Evolutionary conservation across 441 rosid species (phyloP).

Genomic region (Brassica hybrid): DNA sequence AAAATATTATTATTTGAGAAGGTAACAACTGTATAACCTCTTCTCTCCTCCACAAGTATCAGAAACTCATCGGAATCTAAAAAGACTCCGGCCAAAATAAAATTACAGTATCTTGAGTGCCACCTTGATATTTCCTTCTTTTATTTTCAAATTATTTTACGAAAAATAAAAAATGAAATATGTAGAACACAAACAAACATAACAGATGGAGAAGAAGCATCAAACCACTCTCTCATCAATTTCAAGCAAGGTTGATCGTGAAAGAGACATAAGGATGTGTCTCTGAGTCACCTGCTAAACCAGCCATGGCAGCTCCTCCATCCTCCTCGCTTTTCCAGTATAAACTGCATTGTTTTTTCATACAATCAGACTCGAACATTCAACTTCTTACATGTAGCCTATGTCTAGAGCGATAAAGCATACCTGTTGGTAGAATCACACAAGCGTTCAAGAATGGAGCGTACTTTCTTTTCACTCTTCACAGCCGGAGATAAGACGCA

Average conservation of each 20-base stretch:
- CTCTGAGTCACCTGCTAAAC: conserved; percentile 84
- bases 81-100: conserved; percentile 37
- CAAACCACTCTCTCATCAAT: conserved; percentile 37
- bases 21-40: conserved; percentile 31
- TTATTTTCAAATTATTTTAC: conserved; percentile 41
- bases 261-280: conserved; percentile 62
- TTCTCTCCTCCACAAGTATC: conserved; percentile 27
- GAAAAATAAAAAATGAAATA: conserved; percentile 22
- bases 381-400: background rate
- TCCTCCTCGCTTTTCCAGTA: conserved; percentile 98
- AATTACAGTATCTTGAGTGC: conserved; percentile 41
- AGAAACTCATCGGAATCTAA: conserved; percentile 32
- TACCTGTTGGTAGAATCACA: conserved; percentile 83
- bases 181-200: conserved; percentile 41
- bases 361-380: no score
- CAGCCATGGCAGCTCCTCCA: conserved; percentile 82
- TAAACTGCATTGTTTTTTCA: conserved; percentile 61
- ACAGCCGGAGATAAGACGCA: conserved; percentile 85
- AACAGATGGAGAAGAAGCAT: conserved; percentile 36
- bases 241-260: conserved; percentile 46
- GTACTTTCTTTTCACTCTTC: conserved; percentile 95
- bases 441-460: conserved; percentile 84
- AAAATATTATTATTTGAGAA: background rate
- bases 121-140: conserved; percentile 28
- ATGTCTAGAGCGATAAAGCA: background rate